Percentiles rank a stretch among this genome's conserved stretches.
These are phyloP conservation scores for Arabis alpina DNA, from an alignment of 345 rosid genomes.

Conservation along the genomic window DNA sequence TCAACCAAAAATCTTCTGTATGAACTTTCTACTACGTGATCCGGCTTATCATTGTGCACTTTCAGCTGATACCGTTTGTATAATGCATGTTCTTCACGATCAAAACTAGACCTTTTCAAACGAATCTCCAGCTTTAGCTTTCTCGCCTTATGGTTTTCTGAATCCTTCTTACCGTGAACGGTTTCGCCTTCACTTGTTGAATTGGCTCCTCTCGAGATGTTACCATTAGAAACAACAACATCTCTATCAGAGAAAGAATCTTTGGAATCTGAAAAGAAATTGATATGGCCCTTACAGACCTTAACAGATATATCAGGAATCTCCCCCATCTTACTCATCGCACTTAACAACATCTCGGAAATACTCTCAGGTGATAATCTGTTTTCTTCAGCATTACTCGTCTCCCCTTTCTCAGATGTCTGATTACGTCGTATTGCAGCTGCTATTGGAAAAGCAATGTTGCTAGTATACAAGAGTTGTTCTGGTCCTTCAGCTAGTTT, in stretches of 20 bases:
- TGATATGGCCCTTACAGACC: conserved; percentile 87
- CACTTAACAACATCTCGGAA: conserved; percentile 64
- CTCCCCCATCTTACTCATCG: conserved; percentile 48
- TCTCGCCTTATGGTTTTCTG: conserved; percentile 44
- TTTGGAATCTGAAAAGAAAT: conserved; percentile 54
- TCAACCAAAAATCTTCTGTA: conserved; percentile 84
- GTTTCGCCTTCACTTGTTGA: conserved; percentile 48
- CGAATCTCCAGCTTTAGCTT: conserved; percentile 73
- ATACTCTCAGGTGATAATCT: conserved; percentile 50
- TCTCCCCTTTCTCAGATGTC: conserved; percentile 43
- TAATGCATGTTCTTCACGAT: conserved; percentile 81
- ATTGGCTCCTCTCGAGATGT: conserved; percentile 51
- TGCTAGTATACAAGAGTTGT: conserved; percentile 72
- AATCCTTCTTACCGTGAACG: conserved; percentile 45
- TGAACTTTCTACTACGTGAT: conserved; percentile 56
- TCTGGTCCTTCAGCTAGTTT: conserved; percentile 65
- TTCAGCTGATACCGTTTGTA: conserved; percentile 81
- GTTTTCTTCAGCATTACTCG: conserved; percentile 40
- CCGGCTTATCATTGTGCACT: conserved; percentile 80
- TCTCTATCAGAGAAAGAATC: conserved; percentile 41
- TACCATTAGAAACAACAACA: conserved; percentile 45
- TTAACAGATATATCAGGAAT: conserved; percentile 51
- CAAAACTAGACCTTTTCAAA: conserved; percentile 86
- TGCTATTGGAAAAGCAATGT: conserved; percentile 79
- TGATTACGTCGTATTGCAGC: conserved; percentile 54